These are phyloP conservation scores for Astrocystis sublimbata DNA, from an alignment of 495 filamentous ascomycete species.

Conservation along the genomic window DNA sequence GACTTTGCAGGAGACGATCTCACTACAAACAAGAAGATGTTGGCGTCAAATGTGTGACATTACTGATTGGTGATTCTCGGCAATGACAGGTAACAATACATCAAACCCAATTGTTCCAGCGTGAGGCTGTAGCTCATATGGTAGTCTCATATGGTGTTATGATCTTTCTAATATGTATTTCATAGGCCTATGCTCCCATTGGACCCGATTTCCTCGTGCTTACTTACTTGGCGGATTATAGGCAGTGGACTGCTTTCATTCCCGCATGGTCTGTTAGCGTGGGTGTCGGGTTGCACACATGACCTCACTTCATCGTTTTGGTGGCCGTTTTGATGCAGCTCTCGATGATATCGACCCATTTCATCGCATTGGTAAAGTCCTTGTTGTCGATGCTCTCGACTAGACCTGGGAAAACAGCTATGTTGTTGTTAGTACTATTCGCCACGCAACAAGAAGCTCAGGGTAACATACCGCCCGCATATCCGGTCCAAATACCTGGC, in stretches of 20 bases:
- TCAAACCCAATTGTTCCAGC: no score
- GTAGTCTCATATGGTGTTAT: background rate
- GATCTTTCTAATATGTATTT: background rate
- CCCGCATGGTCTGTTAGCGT: background rate
- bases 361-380: constrained; percentile 70
- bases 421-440: constrained; percentile 16
- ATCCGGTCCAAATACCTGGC: constrained; percentile 86
- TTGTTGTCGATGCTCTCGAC: constrained; percentile 77
- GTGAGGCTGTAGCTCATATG: background rate
- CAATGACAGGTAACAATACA: no score
- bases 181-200: background rate
- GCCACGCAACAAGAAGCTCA: background rate
- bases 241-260: no score
- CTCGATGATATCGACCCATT: constrained; percentile 81
- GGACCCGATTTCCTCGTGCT: background rate
- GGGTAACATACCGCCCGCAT: constrained; percentile 52
- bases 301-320: constrained; percentile 40
- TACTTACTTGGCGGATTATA: background rate
- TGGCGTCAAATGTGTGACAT: no score
- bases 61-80: no score
- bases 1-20: no score
- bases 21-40: no score
- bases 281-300: background rate
- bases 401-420: constrained; percentile 78
- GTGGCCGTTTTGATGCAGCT: constrained; percentile 63